phyloP scores from a whole-genome alignment of 257 asterid species.

The Nicotiana noctiflora region DNA sequence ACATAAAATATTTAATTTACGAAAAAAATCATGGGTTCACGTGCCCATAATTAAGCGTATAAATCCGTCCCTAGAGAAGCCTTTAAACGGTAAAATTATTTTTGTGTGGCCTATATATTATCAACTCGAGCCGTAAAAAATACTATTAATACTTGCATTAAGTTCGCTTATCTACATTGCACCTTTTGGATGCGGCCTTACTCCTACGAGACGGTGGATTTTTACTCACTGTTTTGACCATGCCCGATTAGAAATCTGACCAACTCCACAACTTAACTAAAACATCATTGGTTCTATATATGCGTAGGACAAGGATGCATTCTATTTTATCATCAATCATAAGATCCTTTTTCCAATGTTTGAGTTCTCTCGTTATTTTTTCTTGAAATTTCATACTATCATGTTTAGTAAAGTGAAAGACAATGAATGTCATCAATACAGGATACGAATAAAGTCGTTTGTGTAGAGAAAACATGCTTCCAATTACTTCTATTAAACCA shows the following conservation, averaged over 20 bases:
- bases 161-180: accelerated
- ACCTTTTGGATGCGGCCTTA: accelerated
- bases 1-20: too few species aligned
- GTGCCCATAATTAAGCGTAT: too few species aligned
- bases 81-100: too few species aligned
- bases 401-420: too few species aligned
- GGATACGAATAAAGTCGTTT: not conserved
- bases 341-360: not conserved
- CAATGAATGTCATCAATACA: not conserved
- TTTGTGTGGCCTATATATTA: too few species aligned
- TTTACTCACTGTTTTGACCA: not conserved
- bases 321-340: not conserved
- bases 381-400: not conserved
- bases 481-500: not conserved
- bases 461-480: conserved; percentile 37
- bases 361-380: not conserved
- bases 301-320: not conserved
- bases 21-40: too few species aligned
- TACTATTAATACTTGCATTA: too few species aligned
- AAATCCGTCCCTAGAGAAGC: too few species aligned
- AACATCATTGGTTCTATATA: not conserved
- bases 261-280: not conserved
- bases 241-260: not conserved
- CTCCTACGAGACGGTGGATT: too few species aligned
- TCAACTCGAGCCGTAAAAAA: too few species aligned